Evolutionary conservation across 306 rosid species (phyloP), one percentile per base, ranked within the genome.

Genomic region (Cicer pinnatifidum): DNA sequence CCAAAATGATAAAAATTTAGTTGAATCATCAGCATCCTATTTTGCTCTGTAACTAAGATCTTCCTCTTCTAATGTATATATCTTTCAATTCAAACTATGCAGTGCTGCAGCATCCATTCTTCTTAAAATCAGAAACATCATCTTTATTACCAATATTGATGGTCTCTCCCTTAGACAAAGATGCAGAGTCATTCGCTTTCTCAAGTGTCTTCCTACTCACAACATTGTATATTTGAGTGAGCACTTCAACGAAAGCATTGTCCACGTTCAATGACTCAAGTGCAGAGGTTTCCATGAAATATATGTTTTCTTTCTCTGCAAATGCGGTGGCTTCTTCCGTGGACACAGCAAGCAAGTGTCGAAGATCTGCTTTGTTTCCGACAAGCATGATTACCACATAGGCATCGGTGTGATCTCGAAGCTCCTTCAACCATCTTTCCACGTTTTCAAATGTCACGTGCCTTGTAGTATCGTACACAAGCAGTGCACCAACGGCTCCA

Each of bases 211-310:
- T 88, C 88, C 80, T 84, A 76, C 91, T 90, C 19, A 85, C 91
- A 8, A 88, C 90, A 45, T 80, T 82, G 77, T 86, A 85, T 75
- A 89, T 91, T 72, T 91, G 89, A 44, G 90, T 82, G 13, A 91
- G 88, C 76, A 91, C 97, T 75, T 91, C 91, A 3, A 85, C 82
- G 75, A 91, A 91, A 6, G 97, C 86, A 56, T 53, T 85, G 72
- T 91, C 92, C 16, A 91, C 97, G 17, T 91, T 91, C 80, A 88
- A 73, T 11, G 97, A 84, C 73, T 91, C 97, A 0, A 85, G 76
- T 4, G 97, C 97, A 54, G 97, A 91, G 46, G 97, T 91, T 71
- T 91, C 93, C 93, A 91, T 88, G 86, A 87, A 91, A 71, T 82
- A 88, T 5, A 78, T 88, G 66, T 80, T 84, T 72, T 91, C 93